Base-by-base conservation (phyloP, 2,329 filamentous ascomycete species). In the Cladophialophora exuberans region DNA sequence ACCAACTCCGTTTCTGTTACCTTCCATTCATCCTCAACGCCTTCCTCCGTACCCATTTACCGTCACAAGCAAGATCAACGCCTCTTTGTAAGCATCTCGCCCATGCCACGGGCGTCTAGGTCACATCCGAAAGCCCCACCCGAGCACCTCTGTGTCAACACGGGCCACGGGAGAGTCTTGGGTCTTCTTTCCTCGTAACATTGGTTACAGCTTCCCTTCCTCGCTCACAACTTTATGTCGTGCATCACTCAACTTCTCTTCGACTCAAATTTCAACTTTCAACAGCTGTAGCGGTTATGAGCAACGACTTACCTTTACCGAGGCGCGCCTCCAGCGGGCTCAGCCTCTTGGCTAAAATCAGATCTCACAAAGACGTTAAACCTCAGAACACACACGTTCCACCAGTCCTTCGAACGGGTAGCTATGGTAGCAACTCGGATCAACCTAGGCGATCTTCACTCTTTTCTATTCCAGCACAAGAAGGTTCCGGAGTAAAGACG, bases 401-500 rank as follows among this genome's bases (percentile, higher is more conserved):
- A 3, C 26, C 35, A 5, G 42, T 46, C 25, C 56, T 48, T 33
- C 52, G 59, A 20, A 50, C 46, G 15, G 52, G 42, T 3, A 61
- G 59, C 49, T 56, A 48, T 43, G 53, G 49, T 38, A 59, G 52
- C 41, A 41, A 20, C 35, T 47, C 38, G 42, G 39, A 54, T 35
- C 35, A 44, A 4, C 33, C 48, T 2, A 28, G 36, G 4, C 52
- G 47, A 20, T 38, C 44, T n/a, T 61, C 58, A 4, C 52, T 55
- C 15, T 70, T 72, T 52, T 72, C 79, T 1, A 77, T 86, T 26
- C 79, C 84, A 1, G 87, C 89, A 1, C 84, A 85, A 48, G 81
- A 81, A 18, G 89, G 89, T 10, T 87, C 85, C 15, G 89, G 89
- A 7, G 80, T 89, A 69, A 93, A 92, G 73, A 85, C 89, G 25